These are phyloP conservation scores for Trametes sp. DNA, from an alignment of 1,284 basidiomycete species.

Conservation along the genomic window DNA sequence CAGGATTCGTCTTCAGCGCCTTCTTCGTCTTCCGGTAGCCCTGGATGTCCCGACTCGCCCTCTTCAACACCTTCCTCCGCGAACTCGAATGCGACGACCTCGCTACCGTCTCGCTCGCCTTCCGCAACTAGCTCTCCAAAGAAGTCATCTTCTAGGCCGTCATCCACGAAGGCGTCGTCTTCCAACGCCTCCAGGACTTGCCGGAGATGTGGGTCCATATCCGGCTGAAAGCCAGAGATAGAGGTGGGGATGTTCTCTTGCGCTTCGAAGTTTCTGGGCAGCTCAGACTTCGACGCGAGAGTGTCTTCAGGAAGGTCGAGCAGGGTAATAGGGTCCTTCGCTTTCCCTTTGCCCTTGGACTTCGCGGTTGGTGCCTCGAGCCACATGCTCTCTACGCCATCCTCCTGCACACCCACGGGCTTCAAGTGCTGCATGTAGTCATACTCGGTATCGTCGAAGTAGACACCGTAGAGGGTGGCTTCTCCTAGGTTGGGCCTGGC, in stretches of 20 bases:
- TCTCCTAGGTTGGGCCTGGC: slow-evolving; percentile 74
- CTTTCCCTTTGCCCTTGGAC: slow-evolving; percentile 46
- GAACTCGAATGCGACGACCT: slow-evolving; percentile 73
- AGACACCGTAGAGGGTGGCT: slow-evolving; percentile 90
- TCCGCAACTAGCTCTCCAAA: slow-evolving; percentile 77
- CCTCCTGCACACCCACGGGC: slow-evolving; percentile 74
- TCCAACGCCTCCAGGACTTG: slow-evolving; percentile 96
- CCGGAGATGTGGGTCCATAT: slow-evolving; percentile 96
- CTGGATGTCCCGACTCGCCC: slow-evolving; percentile 32
- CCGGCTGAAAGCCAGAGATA: slow-evolving; percentile 90
- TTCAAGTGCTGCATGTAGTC: slow-evolving; percentile 99
- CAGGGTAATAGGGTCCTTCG: slow-evolving; percentile 47
- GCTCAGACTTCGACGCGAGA: slow-evolving; percentile 76
- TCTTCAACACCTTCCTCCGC: slow-evolving; percentile 61
- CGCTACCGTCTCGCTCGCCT: slow-evolving; percentile 70
- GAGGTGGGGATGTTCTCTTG: slow-evolving; percentile 82
- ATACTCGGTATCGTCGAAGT: slow-evolving; percentile 98
- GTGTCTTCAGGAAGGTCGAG: slow-evolving; percentile 73
- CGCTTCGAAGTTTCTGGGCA: slow-evolving; percentile 79
- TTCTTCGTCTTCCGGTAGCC: slow-evolving; percentile 32
- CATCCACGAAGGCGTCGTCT: slow-evolving; percentile 93
- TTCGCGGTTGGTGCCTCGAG: slow-evolving; percentile 70
- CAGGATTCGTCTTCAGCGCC: slow-evolving; percentile 53
- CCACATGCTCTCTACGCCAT: slow-evolving; percentile 79
- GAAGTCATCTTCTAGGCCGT: slow-evolving; percentile 74